phyloP scores from a whole-genome alignment of 2,329 filamentous ascomycete genomes.

The Aspergillus alliaceus region DNA sequence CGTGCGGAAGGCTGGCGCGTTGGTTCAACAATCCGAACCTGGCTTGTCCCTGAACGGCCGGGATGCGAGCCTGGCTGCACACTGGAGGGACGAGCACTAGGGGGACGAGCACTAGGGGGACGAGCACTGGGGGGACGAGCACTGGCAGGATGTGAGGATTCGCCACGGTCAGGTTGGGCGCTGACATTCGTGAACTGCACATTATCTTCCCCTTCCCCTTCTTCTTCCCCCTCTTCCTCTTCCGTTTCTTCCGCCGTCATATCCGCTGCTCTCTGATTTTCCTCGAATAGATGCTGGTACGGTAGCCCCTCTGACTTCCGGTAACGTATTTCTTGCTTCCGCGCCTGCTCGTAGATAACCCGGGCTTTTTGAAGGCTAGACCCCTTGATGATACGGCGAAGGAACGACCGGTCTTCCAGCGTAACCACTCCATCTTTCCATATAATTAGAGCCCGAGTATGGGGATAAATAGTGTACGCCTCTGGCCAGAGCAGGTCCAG shows the following conservation, averaged over 20 bases:
- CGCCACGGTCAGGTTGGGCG: neutral
- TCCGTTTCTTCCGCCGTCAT: no score
- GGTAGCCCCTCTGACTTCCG: neutral
- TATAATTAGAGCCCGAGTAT: conserved; percentile 16
- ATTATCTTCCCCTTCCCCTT: neutral
- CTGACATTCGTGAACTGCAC: neutral
- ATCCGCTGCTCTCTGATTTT: neutral
- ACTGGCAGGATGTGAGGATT: neutral
- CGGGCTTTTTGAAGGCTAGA: conserved; percentile 11
- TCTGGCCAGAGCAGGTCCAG: conserved; percentile 9
- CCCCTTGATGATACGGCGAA: conserved; percentile 14
- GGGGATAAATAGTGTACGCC: conserved; percentile 7
- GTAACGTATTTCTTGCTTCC: neutral
- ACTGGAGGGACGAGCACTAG: no score
- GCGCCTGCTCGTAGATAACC: conserved; percentile 19
- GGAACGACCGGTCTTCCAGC: conserved; percentile 14
- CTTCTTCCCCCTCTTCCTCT: neutral
- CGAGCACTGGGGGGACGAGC: neutral
- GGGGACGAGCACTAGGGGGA: neutral
- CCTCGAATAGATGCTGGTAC: neutral
- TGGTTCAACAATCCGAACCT: neutral
- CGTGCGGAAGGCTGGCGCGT: neutral
- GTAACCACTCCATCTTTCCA: conserved; percentile 14
- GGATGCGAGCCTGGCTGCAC: no score
- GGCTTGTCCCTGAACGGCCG: neutral